phyloP scores from a whole-genome alignment of 2,329 filamentous ascomycete species.

The Pseudocercospora crystallina region DNA sequence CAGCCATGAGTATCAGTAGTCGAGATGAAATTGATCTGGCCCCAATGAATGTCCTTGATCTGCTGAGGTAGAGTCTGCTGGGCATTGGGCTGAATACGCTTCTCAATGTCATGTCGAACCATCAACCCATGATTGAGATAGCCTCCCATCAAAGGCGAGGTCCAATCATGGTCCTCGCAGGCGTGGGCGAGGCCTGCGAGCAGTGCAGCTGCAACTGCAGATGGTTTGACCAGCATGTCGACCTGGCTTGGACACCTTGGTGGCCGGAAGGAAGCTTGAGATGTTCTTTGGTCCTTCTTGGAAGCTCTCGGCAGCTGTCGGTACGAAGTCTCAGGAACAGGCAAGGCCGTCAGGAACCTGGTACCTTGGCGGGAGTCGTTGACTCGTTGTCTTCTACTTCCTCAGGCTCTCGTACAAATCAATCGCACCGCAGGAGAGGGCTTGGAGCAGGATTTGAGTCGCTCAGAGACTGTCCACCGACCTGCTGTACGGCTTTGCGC shows the following conservation, averaged over 20 bases:
- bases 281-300: too few species aligned
- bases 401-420: too few species aligned
- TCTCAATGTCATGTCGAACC: slow-evolving; percentile 14
- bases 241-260: slow-evolving; percentile 5
- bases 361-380: too few species aligned
- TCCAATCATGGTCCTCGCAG: slow-evolving; percentile 25
- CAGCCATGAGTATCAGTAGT: slow-evolving; percentile 64
- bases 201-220: slow-evolving; percentile 10
- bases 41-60: slow-evolving; percentile 26
- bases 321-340: too few species aligned
- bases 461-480: too few species aligned
- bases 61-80: slow-evolving; percentile 21
- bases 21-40: slow-evolving; percentile 24
- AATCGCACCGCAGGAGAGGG: too few species aligned
- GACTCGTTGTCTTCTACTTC: too few species aligned
- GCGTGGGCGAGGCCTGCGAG: slow-evolving; percentile 10
- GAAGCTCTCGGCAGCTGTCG: too few species aligned
- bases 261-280: neutral
- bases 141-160: slow-evolving; percentile 18
- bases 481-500: too few species aligned
- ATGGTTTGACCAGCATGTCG: slow-evolving; percentile 13
- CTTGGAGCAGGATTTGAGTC: too few species aligned
- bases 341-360: too few species aligned
- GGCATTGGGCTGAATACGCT: slow-evolving; percentile 21
- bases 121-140: slow-evolving; percentile 20